phyloP scores from a whole-genome alignment of 2,329 filamentous ascomycete species.

The Colletotrichum cordylinicola region DNA sequence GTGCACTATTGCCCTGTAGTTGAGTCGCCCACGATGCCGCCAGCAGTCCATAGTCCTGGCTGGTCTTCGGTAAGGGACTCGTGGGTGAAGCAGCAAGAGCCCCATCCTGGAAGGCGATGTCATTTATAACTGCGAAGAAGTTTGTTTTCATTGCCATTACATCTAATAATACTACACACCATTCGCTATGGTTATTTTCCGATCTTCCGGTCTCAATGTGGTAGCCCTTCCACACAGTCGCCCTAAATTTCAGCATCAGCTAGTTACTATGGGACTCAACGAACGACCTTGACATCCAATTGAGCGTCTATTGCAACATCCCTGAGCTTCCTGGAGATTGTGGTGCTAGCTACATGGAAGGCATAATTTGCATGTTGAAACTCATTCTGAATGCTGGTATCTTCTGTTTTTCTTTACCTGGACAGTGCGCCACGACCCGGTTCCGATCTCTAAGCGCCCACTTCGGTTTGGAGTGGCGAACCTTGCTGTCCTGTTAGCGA shows the following conservation, averaged over 20 bases:
- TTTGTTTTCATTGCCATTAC: neutral
- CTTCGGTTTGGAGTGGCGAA: neutral
- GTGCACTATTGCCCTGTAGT: neutral
- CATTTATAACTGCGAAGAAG: neutral
- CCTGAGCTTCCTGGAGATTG: neutral
- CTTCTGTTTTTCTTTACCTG: neutral
- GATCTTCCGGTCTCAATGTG: neutral
- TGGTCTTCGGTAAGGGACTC: neutral
- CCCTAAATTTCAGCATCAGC: no score
- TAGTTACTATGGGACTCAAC: no score
- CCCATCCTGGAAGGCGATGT: neutral
- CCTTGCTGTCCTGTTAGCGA: neutral
- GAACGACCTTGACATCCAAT: no score
- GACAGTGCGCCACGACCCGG: neutral
- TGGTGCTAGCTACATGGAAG: neutral
- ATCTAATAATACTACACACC: neutral
- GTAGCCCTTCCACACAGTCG: neutral
- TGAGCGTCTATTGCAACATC: no score
- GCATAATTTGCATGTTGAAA: neutral
- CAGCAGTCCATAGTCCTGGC: neutral
- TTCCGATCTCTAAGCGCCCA: neutral
- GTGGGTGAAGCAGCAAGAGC: neutral
- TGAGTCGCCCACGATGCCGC: neutral
- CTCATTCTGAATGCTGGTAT: neutral
- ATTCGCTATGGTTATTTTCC: neutral